Base-by-base conservation (phyloP, 2,329 filamentous ascomycete species). In the Trichophyton verrucosum region DNA sequence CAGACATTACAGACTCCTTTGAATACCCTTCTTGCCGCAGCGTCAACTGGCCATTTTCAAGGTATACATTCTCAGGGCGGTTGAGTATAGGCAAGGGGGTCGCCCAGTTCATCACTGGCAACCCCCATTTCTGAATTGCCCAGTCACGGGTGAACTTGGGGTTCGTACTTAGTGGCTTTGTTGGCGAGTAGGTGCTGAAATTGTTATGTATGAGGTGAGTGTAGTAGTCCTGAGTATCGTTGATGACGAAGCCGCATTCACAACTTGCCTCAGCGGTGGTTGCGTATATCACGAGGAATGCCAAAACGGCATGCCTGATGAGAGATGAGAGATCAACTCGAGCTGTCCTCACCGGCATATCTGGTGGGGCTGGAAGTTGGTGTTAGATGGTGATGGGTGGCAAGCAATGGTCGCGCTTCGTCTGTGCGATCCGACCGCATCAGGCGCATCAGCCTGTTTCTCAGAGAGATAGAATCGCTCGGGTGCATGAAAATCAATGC, bases 51-150 rank as follows among this genome's bases (percentile, higher is more conserved):
- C 68, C 66, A 46, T 66, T 60, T 55, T 65, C 62, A 57, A 68
- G 64, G 44, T 65, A 64, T 30, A 70, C 67, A 61, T 70, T 70
- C n/a, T 66, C 60, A 49, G 56, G 60, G 22, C 65, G 60, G 51
- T 67, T 69, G 47, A 67, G 66, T 20, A 65, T 63, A 15, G 68
- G 64, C 46, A 70, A 61, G 8, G 64, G 67, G 20, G 65, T 66
- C 24, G 62, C 63, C 59, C 64, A 64, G 62, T 66, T 65, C 53
- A 65, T 61, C 17, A 65, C 60, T 1, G 60, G 64, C 60, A 68
- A 60, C 59, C 62, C 65, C 66, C 66, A 70, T 62, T 64, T 64
- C 58, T 70, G 68, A 58, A 70, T 63, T 36, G 63, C 65, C 68
- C 68, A 70, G 44, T 70, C 61, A 2, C 63, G 61, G 33, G 57